phyloP scores from a whole-genome alignment of 768 basidiomycete species.

The Hysterangium stoloniferum region DNA sequence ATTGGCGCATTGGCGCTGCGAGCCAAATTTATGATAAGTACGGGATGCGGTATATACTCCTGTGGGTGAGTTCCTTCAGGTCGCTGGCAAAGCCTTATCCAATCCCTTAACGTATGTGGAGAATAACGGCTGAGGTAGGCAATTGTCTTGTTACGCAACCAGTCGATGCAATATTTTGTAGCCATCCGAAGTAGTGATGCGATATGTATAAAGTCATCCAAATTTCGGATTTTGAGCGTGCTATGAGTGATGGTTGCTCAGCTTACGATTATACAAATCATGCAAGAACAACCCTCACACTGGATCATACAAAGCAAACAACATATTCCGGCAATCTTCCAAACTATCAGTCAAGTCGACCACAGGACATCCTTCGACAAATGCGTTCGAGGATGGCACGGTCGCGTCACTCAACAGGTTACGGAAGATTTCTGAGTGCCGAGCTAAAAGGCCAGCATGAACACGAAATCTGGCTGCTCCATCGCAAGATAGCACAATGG shows the following conservation, averaged over 20 bases:
- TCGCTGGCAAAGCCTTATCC: not conserved
- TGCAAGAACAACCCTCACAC: too few species aligned
- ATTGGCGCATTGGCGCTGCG: not conserved
- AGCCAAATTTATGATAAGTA: not conserved
- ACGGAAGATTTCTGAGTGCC: not conserved
- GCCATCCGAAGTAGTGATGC: not conserved
- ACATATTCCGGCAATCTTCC: not conserved
- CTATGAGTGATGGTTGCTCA: not conserved
- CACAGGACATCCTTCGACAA: not conserved
- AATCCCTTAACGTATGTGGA: not conserved
- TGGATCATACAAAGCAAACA: not conserved
- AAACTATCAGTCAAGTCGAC: not conserved
- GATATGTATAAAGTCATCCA: not conserved
- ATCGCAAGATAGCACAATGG: not conserved
- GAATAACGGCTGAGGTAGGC: not conserved
- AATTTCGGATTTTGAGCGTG: not conserved
- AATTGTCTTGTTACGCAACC: not conserved
- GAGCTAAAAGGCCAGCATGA: not conserved
- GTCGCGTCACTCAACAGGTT: not conserved
- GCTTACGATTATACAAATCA: too few species aligned
- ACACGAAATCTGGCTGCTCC: not conserved
- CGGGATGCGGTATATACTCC: not conserved
- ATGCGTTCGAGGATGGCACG: not conserved
- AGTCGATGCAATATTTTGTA: not conserved
- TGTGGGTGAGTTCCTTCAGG: too few species aligned